Evolutionary conservation across 805 yeast genomes (phyloP).

Genomic region (Metschnikowia proteae): DNA sequence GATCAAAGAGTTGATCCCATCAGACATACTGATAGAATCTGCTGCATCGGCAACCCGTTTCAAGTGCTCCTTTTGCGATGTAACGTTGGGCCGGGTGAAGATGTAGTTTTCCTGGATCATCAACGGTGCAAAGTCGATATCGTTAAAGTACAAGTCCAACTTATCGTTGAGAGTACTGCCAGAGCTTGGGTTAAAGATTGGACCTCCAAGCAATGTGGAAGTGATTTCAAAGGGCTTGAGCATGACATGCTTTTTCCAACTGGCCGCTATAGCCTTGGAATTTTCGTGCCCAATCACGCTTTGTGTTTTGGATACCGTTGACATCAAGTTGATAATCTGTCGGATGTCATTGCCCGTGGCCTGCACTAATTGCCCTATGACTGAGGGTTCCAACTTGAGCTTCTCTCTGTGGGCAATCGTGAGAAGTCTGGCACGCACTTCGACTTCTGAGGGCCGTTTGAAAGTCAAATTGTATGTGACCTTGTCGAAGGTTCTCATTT

Average conservation of each 20-base stretch:
- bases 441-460: conserved; percentile 81
- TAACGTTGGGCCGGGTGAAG: conserved; percentile 53
- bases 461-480: conserved; percentile 77
- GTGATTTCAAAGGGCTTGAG: conserved; percentile 90
- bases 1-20: conserved; percentile 73
- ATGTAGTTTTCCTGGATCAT: conserved; percentile 96
- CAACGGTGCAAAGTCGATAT: conserved; percentile 88
- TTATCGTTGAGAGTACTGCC: conserved; percentile 69
- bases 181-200: conserved; percentile 51
- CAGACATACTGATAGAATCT: conserved; percentile 80
- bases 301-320: conserved; percentile 77
- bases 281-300: conserved; percentile 60
- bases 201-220: conserved; percentile 57
- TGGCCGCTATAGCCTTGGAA: conserved; percentile 54
- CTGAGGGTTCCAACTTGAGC: conserved; percentile 71
- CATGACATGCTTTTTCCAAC: conserved; percentile 89
- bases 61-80: conserved; percentile 50
- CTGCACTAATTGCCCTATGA: conserved; percentile 78
- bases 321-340: conserved; percentile 84
- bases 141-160: conserved; percentile 87
- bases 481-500: conserved; percentile 93
- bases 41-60: conserved; percentile 73
- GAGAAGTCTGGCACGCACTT: conserved; percentile 79
- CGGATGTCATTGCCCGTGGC: conserved; percentile 89
- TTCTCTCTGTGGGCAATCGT: conserved; percentile 86